A percentile compares a stretch with the other conserved stretches of the same genome.
phyloP scores from a whole-genome alignment of 331 rosid species.

The Pyrus hybrid region DNA sequence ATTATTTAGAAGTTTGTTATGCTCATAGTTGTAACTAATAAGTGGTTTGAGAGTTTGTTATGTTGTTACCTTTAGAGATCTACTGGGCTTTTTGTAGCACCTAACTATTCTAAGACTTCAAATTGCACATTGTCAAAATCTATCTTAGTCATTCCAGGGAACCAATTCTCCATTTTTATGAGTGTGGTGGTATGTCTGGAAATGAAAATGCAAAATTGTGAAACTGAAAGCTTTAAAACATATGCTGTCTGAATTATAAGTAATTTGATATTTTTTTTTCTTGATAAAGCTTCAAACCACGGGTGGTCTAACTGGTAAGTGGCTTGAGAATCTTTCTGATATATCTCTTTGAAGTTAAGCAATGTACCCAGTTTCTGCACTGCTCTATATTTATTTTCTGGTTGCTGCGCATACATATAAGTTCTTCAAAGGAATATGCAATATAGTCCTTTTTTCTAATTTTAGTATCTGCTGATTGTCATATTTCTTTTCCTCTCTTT shows the following conservation, averaged over 20 bases:
- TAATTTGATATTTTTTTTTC: too few relatives aligned
- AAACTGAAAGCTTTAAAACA: neutral
- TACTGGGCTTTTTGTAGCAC: neutral
- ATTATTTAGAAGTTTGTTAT: too few relatives aligned
- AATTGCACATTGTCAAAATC: neutral
- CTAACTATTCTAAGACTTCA: neutral
- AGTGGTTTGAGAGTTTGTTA: neutral
- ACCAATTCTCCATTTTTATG: neutral
- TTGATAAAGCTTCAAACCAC: neutral
- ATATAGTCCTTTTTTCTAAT: neutral
- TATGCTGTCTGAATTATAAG: neutral
- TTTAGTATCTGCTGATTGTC: constrained; percentile 1
- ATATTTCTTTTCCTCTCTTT: neutral
- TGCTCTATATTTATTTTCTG: neutral
- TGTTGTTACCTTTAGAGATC: neutral
- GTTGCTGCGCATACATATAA: neutral
- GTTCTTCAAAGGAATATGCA: neutral
- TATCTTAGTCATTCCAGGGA: neutral
- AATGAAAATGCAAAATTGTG: neutral
- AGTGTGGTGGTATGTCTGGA: neutral
- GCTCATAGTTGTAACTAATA: neutral
- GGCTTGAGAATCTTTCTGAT: neutral
- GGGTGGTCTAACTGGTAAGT: neutral
- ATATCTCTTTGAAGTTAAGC: neutral
- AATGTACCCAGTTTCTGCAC: too few relatives aligned